Evolutionary conservation across 2,329 filamentous ascomycete species (phyloP).

Genomic region (Aspergillus fischeri): DNA sequence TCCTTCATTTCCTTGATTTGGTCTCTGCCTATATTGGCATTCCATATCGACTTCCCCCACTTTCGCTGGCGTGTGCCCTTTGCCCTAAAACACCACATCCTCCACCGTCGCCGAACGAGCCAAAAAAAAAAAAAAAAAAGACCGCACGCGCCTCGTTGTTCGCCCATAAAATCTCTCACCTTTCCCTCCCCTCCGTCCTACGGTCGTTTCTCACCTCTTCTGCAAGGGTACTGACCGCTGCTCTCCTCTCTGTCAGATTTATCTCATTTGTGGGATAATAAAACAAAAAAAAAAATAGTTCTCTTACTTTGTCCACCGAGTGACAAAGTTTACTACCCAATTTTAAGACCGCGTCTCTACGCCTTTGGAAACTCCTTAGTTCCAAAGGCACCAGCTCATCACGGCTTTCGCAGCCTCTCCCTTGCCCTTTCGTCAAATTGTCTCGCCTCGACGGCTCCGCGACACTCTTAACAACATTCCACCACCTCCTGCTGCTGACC

Average conservation of each 20-base stretch:
- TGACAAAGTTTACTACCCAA: conserved; percentile 3
- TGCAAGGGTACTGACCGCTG: conserved; percentile 13
- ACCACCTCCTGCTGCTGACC: conserved; percentile 38
- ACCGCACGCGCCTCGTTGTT: conserved; percentile 1
- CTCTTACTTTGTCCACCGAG: conserved; percentile 6
- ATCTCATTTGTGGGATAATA: conserved; percentile 6
- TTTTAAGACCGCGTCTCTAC: conserved; percentile 7
- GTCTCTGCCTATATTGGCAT: conserved; percentile 1
- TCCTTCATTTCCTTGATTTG: conserved; percentile 2
- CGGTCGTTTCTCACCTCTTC: background rate
- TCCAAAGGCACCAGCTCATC: conserved; percentile 38
- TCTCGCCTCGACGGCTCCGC: conserved; percentile 39
- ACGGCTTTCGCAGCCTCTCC: conserved; percentile 37
- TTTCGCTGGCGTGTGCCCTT: conserved; percentile 20
- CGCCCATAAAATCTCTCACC: conserved; percentile 15
- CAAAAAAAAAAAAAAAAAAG: conserved; percentile 8
- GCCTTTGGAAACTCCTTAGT: conserved; percentile 35
- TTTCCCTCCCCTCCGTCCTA: conserved; percentile 1
- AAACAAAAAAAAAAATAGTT: conserved; percentile 5
- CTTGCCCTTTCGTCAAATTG: conserved; percentile 38
- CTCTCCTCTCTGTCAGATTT: conserved; percentile 7
- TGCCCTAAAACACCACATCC: conserved; percentile 18
- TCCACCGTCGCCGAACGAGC: conserved; percentile 5
- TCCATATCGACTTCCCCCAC: background rate
- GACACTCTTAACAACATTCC: conserved; percentile 47